These are phyloP conservation scores for Dillenia turbinata DNA, from an alignment of 164 flowering plant species.

Conservation along the genomic window DNA sequence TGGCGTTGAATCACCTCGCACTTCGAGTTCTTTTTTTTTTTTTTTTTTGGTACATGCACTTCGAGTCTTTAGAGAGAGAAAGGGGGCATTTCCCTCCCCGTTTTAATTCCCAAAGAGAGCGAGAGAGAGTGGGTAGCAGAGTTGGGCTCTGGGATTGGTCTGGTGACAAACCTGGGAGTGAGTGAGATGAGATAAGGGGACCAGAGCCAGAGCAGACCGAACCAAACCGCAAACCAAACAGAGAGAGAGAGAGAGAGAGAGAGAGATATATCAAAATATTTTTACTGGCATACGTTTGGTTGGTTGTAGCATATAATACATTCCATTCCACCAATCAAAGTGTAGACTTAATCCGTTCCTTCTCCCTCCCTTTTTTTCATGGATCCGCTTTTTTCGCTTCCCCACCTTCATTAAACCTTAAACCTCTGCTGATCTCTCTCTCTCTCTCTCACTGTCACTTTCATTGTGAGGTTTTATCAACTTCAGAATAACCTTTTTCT, in stretches of 20 bases:
- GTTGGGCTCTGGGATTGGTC: too few species aligned
- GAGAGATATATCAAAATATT: too few species aligned
- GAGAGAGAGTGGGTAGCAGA: neutral
- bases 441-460: slow-evolving; percentile 11
- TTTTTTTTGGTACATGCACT: too few species aligned
- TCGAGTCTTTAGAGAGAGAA: slow-evolving; percentile 3
- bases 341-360: slow-evolving; percentile 2
- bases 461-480: slow-evolving; percentile 2
- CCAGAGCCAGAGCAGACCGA: too few species aligned
- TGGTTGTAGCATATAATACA: too few species aligned
- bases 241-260: too few species aligned
- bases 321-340: slow-evolving; percentile 3
- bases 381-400: slow-evolving; percentile 46
- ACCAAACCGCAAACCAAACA: too few species aligned
- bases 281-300: too few species aligned
- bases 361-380: slow-evolving; percentile 13
- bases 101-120: slow-evolving; percentile 28
- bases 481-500: neutral
- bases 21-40: slow-evolving; percentile 8
- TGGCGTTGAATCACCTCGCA: slow-evolving; percentile 10
- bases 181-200: too few species aligned
- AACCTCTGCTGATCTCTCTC: slow-evolving; percentile 3
- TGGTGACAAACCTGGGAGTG: too few species aligned
- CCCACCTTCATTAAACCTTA: slow-evolving; percentile 4
- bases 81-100: slow-evolving; percentile 17